A percentile compares a stretch with the other conserved stretches of the same genome.
These are phyloP conservation scores for Elsinoe ampelina DNA, from an alignment of 2,329 filamentous ascomycete species.

Conservation along the genomic window DNA sequence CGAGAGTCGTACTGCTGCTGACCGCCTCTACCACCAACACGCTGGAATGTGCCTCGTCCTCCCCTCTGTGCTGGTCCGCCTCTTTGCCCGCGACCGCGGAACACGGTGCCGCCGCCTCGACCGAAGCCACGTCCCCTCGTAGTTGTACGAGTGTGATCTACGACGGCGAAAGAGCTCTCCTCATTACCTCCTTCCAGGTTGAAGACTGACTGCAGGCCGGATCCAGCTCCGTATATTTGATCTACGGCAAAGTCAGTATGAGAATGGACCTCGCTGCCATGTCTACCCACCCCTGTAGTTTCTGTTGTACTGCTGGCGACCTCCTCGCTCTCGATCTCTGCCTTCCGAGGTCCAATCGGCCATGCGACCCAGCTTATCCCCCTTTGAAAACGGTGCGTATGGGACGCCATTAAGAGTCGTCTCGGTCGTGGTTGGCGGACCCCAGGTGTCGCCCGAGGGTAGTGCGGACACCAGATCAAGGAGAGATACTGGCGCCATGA, in stretches of 20 bases:
- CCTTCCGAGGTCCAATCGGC: constrained; percentile 93
- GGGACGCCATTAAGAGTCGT: constrained; percentile 90
- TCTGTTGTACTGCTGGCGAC: constrained; percentile 80
- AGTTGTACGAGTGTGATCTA: constrained; percentile 85
- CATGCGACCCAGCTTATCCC: constrained; percentile 97
- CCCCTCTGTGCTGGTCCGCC: constrained; percentile 64
- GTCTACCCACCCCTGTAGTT: constrained; percentile 68
- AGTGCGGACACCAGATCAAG: constrained; percentile 40
- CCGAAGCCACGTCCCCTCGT: constrained; percentile 73
- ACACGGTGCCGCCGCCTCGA: constrained; percentile 80
- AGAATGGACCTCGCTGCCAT: constrained; percentile 18
- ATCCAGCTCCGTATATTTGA: constrained; percentile 86
- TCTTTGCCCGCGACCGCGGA: constrained; percentile 61
- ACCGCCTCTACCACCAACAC: constrained; percentile 58
- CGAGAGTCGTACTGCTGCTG: constrained; percentile 65
- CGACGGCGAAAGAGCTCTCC: constrained; percentile 94
- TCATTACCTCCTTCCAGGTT: constrained; percentile 87
- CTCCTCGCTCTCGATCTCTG: constrained; percentile 69
- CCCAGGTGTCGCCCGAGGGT: constrained; percentile 53
- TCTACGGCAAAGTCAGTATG: constrained; percentile 37
- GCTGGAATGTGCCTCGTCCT: constrained; percentile 62
- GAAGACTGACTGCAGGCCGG: constrained; percentile 68
- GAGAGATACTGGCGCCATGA: constrained; percentile 39
- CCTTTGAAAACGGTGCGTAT: constrained; percentile 96
- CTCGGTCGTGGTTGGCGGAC: constrained; percentile 69